Conservation (phyloP, 2,329 filamentous ascomycete species). For the Colletotrichum lindemuthianum region DNA sequence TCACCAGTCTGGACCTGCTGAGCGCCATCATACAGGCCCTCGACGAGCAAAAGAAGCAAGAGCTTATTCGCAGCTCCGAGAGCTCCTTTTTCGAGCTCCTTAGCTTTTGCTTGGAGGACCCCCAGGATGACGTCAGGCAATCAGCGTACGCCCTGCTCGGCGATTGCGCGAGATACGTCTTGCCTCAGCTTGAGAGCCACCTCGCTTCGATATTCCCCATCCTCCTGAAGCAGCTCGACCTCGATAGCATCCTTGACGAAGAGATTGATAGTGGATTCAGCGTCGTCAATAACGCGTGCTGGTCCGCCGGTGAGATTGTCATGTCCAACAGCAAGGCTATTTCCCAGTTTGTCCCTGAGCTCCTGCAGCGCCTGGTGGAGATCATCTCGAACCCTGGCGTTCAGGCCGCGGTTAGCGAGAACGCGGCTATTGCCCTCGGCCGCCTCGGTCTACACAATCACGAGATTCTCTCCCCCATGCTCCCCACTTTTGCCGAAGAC, state of each 20-base stretch:
- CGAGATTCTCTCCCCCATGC: conserved; percentile 79
- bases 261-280: conserved; percentile 87
- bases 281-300: conserved; percentile 98
- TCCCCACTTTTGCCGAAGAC: conserved; percentile 81
- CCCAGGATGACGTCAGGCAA: conserved; percentile 91
- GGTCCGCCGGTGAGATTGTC: conserved; percentile 93
- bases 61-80: conserved; percentile 79
- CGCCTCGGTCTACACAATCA: conserved; percentile 84
- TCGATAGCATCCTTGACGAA: conserved; percentile 80
- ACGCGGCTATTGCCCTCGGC: conserved; percentile 92
- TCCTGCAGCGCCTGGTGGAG: conserved; percentile 80
- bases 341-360: conserved; percentile 78
- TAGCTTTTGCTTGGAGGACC: conserved; percentile 91
- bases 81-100: conserved; percentile 91
- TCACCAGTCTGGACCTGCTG: conserved; percentile 92
- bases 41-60: conserved; percentile 75
- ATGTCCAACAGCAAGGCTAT: conserved; percentile 81
- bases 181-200: conserved; percentile 79
- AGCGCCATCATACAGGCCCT: conserved; percentile 94
- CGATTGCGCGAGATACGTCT: conserved; percentile 94
- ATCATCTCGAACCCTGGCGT: conserved; percentile 89
- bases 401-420: conserved; percentile 88
- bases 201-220: conserved; percentile 80
- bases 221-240: conserved; percentile 86
- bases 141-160: conserved; percentile 95